phyloP scores from a whole-genome alignment of 139 green algal species.

The Auxenochlorella pyrenoidosa region DNA sequence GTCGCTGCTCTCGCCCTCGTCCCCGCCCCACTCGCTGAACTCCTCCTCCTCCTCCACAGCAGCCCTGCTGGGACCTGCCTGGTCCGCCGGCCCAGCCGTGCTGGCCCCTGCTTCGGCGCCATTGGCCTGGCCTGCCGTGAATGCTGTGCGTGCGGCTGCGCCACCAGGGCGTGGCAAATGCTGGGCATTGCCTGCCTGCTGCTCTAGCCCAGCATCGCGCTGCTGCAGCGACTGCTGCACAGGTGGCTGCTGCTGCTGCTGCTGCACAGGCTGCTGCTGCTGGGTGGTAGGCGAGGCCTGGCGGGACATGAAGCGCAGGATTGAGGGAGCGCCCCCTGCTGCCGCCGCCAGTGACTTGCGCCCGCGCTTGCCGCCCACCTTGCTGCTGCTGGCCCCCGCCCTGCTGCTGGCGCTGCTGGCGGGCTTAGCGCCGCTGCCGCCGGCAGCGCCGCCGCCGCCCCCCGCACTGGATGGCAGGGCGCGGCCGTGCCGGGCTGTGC shows the following conservation, averaged over 20 bases:
- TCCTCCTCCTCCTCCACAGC: neutral
- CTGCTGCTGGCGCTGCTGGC: neutral
- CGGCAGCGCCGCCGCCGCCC: neutral
- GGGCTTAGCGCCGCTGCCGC: neutral
- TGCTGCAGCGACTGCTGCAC: neutral
- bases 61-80: neutral
- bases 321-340: neutral
- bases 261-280: neutral
- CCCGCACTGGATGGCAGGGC: neutral
- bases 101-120: no score
- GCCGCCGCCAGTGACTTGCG: neutral
- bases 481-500: neutral
- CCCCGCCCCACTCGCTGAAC: neutral
- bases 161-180: neutral
- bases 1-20: neutral
- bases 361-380: neutral
- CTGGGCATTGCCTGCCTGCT: neutral
- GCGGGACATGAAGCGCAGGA: constrained; percentile 25
- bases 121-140: neutral
- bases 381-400: neutral
- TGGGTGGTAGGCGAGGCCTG: neutral
- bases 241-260: constrained; percentile 24
- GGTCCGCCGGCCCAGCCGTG: no score
- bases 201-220: neutral
- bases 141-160: neutral